Conservation (phyloP, 371 early-diverging fungal species). For the Mucor racemosus region DNA sequence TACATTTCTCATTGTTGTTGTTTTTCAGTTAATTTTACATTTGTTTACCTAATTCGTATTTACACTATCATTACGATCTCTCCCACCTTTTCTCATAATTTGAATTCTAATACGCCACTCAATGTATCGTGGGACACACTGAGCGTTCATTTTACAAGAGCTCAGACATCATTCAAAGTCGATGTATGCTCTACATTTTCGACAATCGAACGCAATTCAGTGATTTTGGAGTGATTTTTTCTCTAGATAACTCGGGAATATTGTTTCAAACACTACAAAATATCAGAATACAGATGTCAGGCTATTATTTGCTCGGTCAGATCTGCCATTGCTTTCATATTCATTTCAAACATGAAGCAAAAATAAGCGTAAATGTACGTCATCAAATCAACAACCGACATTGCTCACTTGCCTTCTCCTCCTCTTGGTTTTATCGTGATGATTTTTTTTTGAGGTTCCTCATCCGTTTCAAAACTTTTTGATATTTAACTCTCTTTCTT, state of each 20-base stretch:
- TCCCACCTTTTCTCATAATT: neutral
- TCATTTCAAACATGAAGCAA: neutral
- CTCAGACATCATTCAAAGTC: neutral
- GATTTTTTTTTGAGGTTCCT: conserved; percentile 4
- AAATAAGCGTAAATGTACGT: conserved; percentile 8
- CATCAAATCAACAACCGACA: conserved; percentile 7
- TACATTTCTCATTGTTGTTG: too few species aligned
- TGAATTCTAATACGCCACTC: neutral
- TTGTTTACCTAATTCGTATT: neutral
- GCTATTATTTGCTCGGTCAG: neutral
- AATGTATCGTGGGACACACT: neutral
- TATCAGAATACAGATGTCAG: neutral
- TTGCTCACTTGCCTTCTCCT: neutral
- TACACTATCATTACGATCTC: neutral
- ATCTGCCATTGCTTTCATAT: neutral
- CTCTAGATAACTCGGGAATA: neutral
- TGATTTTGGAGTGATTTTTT: neutral
- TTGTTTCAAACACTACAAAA: neutral
- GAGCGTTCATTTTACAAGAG: neutral
- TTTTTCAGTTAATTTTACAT: too few species aligned
- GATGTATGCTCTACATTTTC: neutral
- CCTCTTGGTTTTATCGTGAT: neutral
- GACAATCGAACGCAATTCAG: neutral
- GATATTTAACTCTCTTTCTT: neutral
- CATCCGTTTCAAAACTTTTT: conserved; percentile 10